Conservation (phyloP, 2,329 filamentous ascomycete species). For the Aspergillus udagawae region DNA sequence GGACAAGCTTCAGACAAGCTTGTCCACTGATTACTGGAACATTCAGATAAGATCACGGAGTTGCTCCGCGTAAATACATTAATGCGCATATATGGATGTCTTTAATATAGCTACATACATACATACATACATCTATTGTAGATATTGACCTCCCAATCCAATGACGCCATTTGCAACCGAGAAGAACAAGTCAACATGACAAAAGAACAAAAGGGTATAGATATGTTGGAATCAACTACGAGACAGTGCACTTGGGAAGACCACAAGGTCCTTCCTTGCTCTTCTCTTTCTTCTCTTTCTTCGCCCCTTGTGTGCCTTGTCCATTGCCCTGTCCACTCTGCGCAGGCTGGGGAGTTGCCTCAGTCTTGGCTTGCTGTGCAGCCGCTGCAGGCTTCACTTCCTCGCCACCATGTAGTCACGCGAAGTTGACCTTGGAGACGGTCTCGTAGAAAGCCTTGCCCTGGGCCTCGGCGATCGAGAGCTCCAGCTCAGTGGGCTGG, state of each 20-base stretch:
- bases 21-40: not conserved
- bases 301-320: constrained; percentile 31
- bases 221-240: constrained; percentile 41
- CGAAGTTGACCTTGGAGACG: constrained; percentile 65
- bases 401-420: constrained; percentile 71
- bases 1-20: not conserved
- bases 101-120: not conserved
- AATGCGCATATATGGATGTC: not conserved
- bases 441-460: constrained; percentile 79
- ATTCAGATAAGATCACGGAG: not conserved
- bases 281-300: constrained; percentile 51
- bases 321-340: constrained; percentile 29
- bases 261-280: constrained; percentile 64
- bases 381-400: constrained; percentile 25
- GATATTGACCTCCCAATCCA: not conserved
- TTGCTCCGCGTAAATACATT: not conserved
- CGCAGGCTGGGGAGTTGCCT: constrained; percentile 16
- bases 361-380: constrained; percentile 22
- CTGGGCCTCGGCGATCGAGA: constrained; percentile 75
- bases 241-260: constrained; percentile 68
- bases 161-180: constrained; percentile 1
- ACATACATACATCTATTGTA: not conserved
- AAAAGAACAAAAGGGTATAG: constrained; percentile 7
- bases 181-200: constrained; percentile 9
- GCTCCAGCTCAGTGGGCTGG: constrained; percentile 70